phyloP scores from a whole-genome alignment of 257 asterid species.

The Ballota nigra region DNA sequence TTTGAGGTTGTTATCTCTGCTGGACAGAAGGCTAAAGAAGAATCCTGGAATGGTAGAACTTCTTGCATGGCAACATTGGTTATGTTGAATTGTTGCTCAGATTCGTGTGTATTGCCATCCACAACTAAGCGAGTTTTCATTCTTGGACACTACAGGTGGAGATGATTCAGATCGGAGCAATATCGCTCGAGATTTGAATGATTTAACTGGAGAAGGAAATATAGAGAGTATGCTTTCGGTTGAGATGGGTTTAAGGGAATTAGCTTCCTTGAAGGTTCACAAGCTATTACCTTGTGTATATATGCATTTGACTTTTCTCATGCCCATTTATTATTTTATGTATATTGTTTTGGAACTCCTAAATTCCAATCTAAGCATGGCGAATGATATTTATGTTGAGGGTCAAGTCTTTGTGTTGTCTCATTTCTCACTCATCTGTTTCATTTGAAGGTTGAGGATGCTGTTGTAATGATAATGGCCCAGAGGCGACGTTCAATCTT shows the following conservation, averaged over 20 bases:
- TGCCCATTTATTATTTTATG: constrained; percentile 7
- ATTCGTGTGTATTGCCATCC: constrained; percentile 11
- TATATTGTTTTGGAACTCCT: constrained; percentile 13
- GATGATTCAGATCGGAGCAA: constrained; percentile 47
- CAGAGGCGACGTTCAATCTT: constrained; percentile 75
- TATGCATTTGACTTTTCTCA: constrained; percentile 9
- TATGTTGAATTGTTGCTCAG: constrained; percentile 5
- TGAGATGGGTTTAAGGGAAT: constrained; percentile 97
- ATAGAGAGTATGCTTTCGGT: constrained; percentile 98
- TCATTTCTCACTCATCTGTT: constrained; percentile 26
- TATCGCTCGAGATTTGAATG: constrained; percentile 68
- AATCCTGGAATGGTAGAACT: constrained; percentile 75
- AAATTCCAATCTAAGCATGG: constrained; percentile 5
- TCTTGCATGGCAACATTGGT: constrained; percentile 23
- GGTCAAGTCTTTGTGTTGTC: constrained; percentile 16
- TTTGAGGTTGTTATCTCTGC: constrained; percentile 94
- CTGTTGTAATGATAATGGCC: constrained; percentile 73
- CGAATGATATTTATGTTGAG: not conserved
- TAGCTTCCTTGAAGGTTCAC: constrained; percentile 91
- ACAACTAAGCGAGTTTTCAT: constrained; percentile 25
- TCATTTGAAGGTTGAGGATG: constrained; percentile 86
- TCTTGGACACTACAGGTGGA: constrained; percentile 44
- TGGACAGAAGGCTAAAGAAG: constrained; percentile 95
- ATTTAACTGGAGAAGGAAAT: constrained; percentile 96
- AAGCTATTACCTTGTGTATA: constrained; percentile 2